These are phyloP conservation scores for Naganishia kalamii DNA, from an alignment of 768 basidiomycete genomes.

Conservation along the genomic window DNA sequence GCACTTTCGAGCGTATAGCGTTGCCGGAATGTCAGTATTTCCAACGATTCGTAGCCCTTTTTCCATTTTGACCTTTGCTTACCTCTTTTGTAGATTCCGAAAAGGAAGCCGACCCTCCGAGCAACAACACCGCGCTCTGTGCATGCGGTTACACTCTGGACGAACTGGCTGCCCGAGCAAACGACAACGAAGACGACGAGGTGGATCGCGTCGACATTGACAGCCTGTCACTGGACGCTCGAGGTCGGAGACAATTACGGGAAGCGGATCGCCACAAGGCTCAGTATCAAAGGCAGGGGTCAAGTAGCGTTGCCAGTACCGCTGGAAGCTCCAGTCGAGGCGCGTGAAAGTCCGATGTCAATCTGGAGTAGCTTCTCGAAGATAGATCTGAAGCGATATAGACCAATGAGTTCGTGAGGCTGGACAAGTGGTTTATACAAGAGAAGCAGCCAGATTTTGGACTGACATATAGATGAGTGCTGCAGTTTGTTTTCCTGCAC, in stretches of 20 bases:
- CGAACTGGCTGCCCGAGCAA: conserved; percentile 14
- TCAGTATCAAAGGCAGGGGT: conserved; percentile 14
- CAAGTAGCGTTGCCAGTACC: not conserved
- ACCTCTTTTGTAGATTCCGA: conserved; percentile 18
- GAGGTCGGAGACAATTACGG: conserved; percentile 9
- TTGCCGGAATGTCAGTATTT: conserved; percentile 22
- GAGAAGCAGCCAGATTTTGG: not conserved
- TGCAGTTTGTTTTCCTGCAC: no score
- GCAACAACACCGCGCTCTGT: not conserved
- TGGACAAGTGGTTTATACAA: no score
- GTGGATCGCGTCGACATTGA: conserved; percentile 23
- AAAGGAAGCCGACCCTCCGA: not conserved
- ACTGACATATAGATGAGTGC: not conserved
- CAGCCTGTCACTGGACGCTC: conserved; percentile 10
- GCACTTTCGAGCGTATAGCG: conserved; percentile 22
- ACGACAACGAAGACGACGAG: conserved; percentile 20
- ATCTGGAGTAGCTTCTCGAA: not conserved
- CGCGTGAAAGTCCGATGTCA: not conserved
- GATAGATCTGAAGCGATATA: not conserved
- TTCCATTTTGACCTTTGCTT: not conserved
- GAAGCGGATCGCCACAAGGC: conserved; percentile 20
- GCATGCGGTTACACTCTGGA: conserved; percentile 25
- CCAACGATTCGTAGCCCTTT: not conserved
- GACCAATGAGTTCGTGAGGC: not conserved
- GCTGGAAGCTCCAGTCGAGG: conserved; percentile 4